Percentiles rank a stretch among this genome's conserved stretches.
phyloP scores from a whole-genome alignment of 306 rosid species.

The Bauhinia variegata region DNA sequence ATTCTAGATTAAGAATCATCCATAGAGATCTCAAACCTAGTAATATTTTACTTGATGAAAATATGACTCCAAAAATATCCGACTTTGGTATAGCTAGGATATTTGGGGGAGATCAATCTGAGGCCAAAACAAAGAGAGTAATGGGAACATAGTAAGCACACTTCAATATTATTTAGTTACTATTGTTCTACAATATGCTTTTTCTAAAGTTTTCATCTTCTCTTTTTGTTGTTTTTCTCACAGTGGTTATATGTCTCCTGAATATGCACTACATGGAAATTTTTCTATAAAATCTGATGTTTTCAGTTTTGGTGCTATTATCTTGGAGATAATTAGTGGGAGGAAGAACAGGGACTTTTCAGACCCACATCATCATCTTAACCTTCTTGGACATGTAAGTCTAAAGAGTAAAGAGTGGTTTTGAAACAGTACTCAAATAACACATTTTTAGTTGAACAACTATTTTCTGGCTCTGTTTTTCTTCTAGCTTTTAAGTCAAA shows the following conservation, averaged over 20 bases:
- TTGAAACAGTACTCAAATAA: background rate
- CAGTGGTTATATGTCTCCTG: constrained; percentile 60
- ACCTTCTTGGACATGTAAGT: constrained; percentile 48
- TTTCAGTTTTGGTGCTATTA: constrained; percentile 48
- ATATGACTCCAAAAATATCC: constrained; percentile 51
- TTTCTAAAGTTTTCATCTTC: background rate
- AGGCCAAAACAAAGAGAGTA: constrained; percentile 41
- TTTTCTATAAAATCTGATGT: constrained; percentile 48
- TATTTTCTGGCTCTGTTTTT: too few relatives aligned
- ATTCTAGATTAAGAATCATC: constrained; percentile 46
- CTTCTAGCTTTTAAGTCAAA: background rate
- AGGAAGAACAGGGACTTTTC: constrained; percentile 38
- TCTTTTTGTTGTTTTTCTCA: background rate
- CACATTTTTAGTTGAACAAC: background rate
- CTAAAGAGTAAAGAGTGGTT: background rate
- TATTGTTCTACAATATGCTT: background rate
- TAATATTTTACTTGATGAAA: constrained; percentile 42
- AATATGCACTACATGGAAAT: constrained; percentile 43
- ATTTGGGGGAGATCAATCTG: constrained; percentile 29
- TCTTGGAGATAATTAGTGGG: constrained; percentile 47
- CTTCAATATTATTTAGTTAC: background rate
- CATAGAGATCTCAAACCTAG: constrained; percentile 49
- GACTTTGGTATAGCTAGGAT: constrained; percentile 50
- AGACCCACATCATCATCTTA: constrained; percentile 27
- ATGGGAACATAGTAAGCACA: constrained; percentile 47